phyloP scores from a whole-genome alignment of 192 early-diverging fungal genomes.

The Allomyces macrogynus region DNA sequence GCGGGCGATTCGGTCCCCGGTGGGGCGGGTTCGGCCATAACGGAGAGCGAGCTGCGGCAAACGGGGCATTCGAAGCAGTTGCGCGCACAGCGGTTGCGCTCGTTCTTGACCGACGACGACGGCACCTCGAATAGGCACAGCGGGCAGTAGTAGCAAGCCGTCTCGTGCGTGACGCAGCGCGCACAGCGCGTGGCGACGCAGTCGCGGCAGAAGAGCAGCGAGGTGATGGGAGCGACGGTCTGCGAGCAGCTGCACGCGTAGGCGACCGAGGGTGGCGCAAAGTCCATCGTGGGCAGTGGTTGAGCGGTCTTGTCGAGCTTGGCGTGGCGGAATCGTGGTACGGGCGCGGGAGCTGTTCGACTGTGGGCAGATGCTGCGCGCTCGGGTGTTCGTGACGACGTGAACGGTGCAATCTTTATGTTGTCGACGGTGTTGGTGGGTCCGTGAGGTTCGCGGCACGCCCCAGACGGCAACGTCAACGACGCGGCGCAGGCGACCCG shows the following conservation, averaged over 20 bases:
- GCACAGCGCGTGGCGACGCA: conserved; percentile 65
- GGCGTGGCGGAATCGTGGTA: no score
- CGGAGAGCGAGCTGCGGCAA: conserved; percentile 58
- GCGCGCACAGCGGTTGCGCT: conserved; percentile 79
- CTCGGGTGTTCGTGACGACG: no score
- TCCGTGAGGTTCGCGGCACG: no score
- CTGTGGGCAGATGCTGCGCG: no score
- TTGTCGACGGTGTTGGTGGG: no score
- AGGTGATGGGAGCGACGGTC: background rate
- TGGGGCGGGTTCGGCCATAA: conserved; percentile 34
- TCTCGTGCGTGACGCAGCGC: conserved; percentile 63
- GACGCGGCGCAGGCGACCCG: no score
- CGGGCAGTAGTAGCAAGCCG: conserved; percentile 80
- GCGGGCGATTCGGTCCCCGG: background rate
- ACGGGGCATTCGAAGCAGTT: conserved; percentile 88
- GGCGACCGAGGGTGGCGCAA: background rate
- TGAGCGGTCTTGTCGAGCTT: no score
- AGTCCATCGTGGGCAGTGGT: background rate
- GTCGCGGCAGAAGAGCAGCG: conserved; percentile 71
- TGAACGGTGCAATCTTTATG: no score
- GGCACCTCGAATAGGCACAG: conserved; percentile 95
- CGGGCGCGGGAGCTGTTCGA: no score
- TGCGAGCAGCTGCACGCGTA: background rate
- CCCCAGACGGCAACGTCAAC: no score
- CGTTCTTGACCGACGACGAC: conserved; percentile 85